Evolutionary conservation across 1,284 basidiomycete species (phyloP), one percentile per base, ranked within the genome.

Genomic region (Apiotrichum gamsii): DNA sequence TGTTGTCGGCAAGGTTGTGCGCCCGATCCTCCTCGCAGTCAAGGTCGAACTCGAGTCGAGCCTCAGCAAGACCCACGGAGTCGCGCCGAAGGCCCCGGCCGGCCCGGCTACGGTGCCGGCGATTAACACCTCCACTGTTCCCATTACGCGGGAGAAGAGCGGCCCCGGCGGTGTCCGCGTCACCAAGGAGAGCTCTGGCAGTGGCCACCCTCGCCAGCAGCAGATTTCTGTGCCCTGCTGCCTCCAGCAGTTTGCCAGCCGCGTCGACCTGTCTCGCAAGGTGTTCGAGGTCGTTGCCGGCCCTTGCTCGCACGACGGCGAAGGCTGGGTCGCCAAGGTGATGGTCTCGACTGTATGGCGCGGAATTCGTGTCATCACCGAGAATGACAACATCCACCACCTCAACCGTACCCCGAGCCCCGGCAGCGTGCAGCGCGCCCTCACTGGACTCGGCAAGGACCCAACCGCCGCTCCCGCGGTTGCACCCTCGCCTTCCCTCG

Each of bases 301-400:
- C 21, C 67, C 68, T 2, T 72, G 71, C 51, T 57, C 58, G 24
- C 69, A 72, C 31, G 71, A 72, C 39, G 72, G 72, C 29, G 72
- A 74, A 56, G 69, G 65, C 9, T 74, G 72, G 72, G 57, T 70
- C 16, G 70, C 71, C 19, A 69, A 69, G 24, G 62, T 74, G 8
- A 61, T 71, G 25, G 72, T 73, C 10, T 60, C 71, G 4, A 61
- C 69, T 5, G 60, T 70, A 30, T 74, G 72, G 72, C 67, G 67
- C 39, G 72, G 69, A 11, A 69, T 74, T 62, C 64, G 68, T 50
- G 46, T 64, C 28, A 57, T 67, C 20, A 54, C 61, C 18, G 66
- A 67, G 23, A 64, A 61, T 37, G 65, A 69, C 28, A 47, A 43
- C 33, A 32, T 24, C 16, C 13, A 36, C 14, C 8, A 15, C 18